A percentile compares a stretch with the other conserved stretches of the same genome.
Conservation (phyloP, 495 filamentous ascomycete species). For the Penicillium tannophilum region DNA sequence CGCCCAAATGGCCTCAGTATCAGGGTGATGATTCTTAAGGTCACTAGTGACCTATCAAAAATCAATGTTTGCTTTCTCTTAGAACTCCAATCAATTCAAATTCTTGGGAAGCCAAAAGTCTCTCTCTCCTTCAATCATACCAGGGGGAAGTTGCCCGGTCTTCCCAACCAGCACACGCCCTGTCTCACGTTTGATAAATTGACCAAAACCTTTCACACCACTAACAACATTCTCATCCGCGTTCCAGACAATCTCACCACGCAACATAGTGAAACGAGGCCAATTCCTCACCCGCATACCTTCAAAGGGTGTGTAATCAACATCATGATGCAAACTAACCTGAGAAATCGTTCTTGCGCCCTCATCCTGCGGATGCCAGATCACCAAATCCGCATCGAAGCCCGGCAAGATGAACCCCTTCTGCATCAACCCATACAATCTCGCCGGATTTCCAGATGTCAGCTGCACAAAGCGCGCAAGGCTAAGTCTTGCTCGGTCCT, state of each 20-base stretch:
- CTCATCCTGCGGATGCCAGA: constrained; percentile 7
- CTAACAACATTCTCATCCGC: constrained; percentile 51
- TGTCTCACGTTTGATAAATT: constrained; percentile 50
- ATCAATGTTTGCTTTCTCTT: not conserved
- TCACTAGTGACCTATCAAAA: too few relatives aligned
- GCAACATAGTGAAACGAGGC: constrained; percentile 62
- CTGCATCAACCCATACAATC: constrained; percentile 7
- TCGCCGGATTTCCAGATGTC: constrained; percentile 10
- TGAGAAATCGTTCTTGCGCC: constrained; percentile 1
- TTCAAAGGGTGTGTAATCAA: constrained; percentile 14
- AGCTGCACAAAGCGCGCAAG: constrained; percentile 11
- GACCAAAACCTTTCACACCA: constrained; percentile 47
- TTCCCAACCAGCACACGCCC: constrained; percentile 9
- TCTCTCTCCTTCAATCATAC: constrained; percentile 10
- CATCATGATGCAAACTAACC: constrained; percentile 9
- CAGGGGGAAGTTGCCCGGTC: constrained; percentile 6
- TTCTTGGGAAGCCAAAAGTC: constrained; percentile 7
- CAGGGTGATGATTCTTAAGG: too few relatives aligned
- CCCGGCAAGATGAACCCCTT: constrained; percentile 10
- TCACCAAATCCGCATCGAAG: constrained; percentile 12
- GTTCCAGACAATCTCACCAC: constrained; percentile 58
- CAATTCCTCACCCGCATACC: constrained; percentile 44
- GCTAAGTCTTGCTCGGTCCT: not conserved
- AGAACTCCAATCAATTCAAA: too few relatives aligned
- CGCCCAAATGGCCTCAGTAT: too few relatives aligned